Conservation (phyloP, 108 stramenopile species). For the Seminavis robusta region DNA sequence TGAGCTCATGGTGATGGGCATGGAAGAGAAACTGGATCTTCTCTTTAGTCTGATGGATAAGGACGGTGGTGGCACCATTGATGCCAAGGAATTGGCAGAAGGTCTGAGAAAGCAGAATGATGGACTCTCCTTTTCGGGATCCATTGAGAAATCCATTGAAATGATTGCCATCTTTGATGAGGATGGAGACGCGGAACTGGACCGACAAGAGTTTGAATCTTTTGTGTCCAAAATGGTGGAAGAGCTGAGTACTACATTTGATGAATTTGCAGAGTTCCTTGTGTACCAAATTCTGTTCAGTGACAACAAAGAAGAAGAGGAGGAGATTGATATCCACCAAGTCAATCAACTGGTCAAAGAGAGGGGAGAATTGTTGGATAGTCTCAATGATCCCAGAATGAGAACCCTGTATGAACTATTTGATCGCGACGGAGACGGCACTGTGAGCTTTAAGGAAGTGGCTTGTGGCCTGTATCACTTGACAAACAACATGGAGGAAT, state of each 20-base stretch:
- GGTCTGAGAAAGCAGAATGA: conserved; percentile 5
- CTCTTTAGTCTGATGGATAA: conserved; percentile 12
- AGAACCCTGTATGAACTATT: conserved; percentile 34
- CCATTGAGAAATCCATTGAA: conserved; percentile 8
- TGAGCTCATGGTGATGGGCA: conserved; percentile 5
- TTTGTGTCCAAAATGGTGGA: conserved; percentile 10
- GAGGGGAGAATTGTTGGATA: not conserved
- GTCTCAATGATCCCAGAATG: conserved; percentile 31
- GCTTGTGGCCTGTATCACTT: conserved; percentile 38
- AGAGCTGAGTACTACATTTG: conserved; percentile 8
- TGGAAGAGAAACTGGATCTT: conserved; percentile 15
- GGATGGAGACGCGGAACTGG: conserved; percentile 5
- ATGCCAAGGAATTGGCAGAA: conserved; percentile 14
- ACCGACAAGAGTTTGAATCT: conserved; percentile 11
- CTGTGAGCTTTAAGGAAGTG: conserved; percentile 43
- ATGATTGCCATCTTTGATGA: conserved; percentile 9
- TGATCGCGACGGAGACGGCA: conserved; percentile 27
- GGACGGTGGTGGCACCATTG: not conserved
- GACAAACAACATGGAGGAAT: conserved; percentile 32
- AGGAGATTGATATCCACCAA: not conserved
- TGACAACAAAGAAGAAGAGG: not conserved
- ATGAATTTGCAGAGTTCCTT: conserved; percentile 5
- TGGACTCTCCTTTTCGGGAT: conserved; percentile 12
- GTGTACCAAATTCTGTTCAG: conserved; percentile 2
- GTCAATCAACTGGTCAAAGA: conserved; percentile 1